A percentile compares a stretch with the other conserved stretches of the same genome.
phyloP scores from a whole-genome alignment of 805 yeast species.

The Candida rishiriensis region DNA sequence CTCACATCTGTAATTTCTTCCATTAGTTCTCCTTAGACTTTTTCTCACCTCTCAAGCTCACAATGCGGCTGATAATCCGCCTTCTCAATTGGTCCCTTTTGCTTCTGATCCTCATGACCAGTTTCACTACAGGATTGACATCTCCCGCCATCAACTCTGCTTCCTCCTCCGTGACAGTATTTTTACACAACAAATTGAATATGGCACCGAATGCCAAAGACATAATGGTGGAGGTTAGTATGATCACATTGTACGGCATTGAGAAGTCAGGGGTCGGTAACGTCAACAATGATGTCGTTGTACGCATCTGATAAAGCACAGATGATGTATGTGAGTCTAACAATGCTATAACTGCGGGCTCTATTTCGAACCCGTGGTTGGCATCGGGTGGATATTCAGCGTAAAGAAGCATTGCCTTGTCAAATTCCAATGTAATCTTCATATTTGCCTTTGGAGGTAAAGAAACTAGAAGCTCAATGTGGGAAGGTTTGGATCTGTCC shows the following conservation, averaged over 20 bases:
- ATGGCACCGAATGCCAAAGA: conserved; percentile 86
- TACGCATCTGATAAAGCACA: conserved; percentile 52
- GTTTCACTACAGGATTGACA: conserved; percentile 5
- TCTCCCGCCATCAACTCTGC: conserved; percentile 33
- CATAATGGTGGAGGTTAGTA: conserved; percentile 88
- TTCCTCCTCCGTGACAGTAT: conserved; percentile 72
- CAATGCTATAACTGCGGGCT: conserved; percentile 78
- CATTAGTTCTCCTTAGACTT: too few species aligned
- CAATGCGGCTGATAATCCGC: too few species aligned
- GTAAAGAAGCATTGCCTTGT: conserved; percentile 75
- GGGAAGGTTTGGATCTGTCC: conserved; percentile 79
- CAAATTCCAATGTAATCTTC: conserved; percentile 71
- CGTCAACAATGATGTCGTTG: conserved; percentile 80
- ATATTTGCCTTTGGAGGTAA: conserved; percentile 64
- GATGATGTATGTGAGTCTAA: conserved; percentile 24
- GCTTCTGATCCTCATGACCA: background rate
- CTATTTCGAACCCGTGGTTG: conserved; percentile 93
- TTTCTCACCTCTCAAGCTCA: too few species aligned
- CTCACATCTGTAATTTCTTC: too few species aligned
- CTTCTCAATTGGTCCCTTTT: background rate
- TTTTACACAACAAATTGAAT: conserved; percentile 71
- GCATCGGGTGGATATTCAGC: conserved; percentile 99
- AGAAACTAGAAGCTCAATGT: conserved; percentile 61
- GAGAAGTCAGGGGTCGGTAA: conserved; percentile 97
- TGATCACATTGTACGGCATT: conserved; percentile 97